Evolutionary conservation across 495 filamentous ascomycete species (phyloP), one percentile per base, ranked within the genome.

Genomic region (Podospora pseudoanserina): DNA sequence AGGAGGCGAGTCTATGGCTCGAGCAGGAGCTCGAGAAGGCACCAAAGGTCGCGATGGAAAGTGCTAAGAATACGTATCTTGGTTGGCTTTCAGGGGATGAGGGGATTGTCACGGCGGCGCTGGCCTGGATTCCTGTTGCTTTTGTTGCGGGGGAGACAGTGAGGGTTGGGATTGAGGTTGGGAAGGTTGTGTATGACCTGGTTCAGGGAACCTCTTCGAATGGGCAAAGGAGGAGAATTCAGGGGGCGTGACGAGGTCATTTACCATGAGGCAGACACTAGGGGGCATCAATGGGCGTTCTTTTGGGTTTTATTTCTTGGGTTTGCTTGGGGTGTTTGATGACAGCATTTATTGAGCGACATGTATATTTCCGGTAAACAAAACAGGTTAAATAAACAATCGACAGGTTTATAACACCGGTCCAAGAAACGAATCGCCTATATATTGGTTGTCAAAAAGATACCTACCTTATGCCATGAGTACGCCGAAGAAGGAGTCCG

Each of bases 131-230:
- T 15, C 65, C 65, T 23, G 65, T 66, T 15, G 65, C 34, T 27
- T 60, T 66, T 20, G 65, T 32, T 26, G 57, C 56, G 11, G 65
- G 65, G 18, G 55, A 59, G 65, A 59, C 65, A n/a, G 30, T 59
- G 26, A 66, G 39, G 57, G 34, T 66, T 32, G 65, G 65, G 55
- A 13, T 58, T n/a, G 65, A 66, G 32, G 65, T 66, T n/a, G 65
- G 23, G 5, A 60, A 59, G 16, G 23, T 66, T 18, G 30, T 66
- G 30, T 65, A 65, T n/a, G 39, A 30, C 19, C 13, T 49, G 39
- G 39, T 49, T 16, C 39, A 49, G 39, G 39, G 39, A 49, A 49
- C 7, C 2, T 49, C 39, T 49, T 49, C 39, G 13, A 49, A 49
- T 18, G 39, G 39, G 39, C 39, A 49, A 16, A 49, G 39, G 39